Evolutionary conservation across 208 protist species (phyloP).

Genomic region (Histomonas meleagridis): DNA sequence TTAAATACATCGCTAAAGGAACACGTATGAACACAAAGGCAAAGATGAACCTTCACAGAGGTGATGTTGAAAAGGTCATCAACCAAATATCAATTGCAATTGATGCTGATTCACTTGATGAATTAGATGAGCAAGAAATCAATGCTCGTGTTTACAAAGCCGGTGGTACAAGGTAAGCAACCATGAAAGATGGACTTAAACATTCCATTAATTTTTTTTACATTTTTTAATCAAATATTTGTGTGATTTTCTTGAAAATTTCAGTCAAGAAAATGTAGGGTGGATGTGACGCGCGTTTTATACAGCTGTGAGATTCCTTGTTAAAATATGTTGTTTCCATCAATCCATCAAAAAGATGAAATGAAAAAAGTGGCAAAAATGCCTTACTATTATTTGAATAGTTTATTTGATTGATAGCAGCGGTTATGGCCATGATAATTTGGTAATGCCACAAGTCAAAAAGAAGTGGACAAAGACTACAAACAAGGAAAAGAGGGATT

Average conservation of each 20-base stretch:
- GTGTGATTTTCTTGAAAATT: too few species aligned
- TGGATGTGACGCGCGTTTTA: too few species aligned
- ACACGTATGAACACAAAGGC: background rate
- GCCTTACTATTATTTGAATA: too few species aligned
- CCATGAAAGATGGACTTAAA: too few species aligned
- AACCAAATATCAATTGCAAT: background rate
- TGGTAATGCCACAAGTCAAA: background rate
- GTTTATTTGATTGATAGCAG: too few species aligned
- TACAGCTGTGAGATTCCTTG: too few species aligned
- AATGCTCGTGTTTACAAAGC: background rate
- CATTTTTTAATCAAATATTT: too few species aligned
- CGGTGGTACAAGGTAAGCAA: background rate
- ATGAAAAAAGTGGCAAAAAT: too few species aligned
- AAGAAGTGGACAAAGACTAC: slow-evolving; percentile 36
- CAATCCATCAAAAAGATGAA: too few species aligned
- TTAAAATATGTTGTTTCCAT: too few species aligned
- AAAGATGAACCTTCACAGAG: background rate
- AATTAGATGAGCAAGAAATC: background rate
- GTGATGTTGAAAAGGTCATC: background rate
- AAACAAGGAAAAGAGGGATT: slow-evolving; percentile 27
- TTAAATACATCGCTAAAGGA: background rate
- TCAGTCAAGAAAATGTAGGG: too few species aligned
- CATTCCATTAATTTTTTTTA: too few species aligned
- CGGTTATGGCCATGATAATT: background rate
- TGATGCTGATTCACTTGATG: background rate